Evolutionary conservation across 2,329 filamentous ascomycete species (phyloP).

Genomic region (Ilyonectria robusta): DNA sequence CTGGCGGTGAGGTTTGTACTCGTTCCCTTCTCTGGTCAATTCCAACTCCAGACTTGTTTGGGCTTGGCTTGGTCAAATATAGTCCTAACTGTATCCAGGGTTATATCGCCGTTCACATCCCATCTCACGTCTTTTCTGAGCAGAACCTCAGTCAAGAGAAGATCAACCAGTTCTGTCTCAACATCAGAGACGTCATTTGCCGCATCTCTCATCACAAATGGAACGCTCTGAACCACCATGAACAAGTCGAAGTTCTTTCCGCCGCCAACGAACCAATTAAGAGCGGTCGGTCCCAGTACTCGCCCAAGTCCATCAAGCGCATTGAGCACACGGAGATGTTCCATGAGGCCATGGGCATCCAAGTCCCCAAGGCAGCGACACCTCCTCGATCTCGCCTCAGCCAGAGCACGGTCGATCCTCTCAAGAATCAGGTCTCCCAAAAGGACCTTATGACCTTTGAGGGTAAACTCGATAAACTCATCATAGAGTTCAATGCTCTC

Average conservation of each 20-base stretch:
- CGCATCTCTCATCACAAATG: constrained; percentile 5
- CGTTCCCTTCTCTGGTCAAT: not conserved
- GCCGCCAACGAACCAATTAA: not conserved
- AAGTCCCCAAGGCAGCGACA: not conserved
- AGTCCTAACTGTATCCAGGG: constrained; percentile 6
- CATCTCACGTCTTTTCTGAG: too few relatives aligned
- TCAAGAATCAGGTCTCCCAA: not conserved
- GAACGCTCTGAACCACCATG: not conserved
- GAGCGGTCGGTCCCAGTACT: not conserved
- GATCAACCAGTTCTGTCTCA: not conserved
- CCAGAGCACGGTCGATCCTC: not conserved
- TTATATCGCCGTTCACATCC: constrained; percentile 3
- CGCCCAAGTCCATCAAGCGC: not conserved
- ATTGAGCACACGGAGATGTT: not conserved
- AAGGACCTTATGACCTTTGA: not conserved
- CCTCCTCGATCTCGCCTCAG: not conserved
- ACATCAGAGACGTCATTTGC: constrained; percentile 15
- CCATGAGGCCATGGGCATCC: not conserved
- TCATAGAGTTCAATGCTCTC: not conserved
- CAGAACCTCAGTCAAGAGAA: not conserved
- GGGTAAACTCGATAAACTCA: not conserved
- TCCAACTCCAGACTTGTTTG: not conserved
- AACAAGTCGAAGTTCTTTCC: not conserved
- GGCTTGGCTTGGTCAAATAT: not conserved
- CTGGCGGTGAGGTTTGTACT: constrained; percentile 17